A percentile compares a stretch with the other conserved stretches of the same genome.
Conservation (phyloP, 2,329 filamentous ascomycete species). For the Paracoccidioides lutzii region DNA sequence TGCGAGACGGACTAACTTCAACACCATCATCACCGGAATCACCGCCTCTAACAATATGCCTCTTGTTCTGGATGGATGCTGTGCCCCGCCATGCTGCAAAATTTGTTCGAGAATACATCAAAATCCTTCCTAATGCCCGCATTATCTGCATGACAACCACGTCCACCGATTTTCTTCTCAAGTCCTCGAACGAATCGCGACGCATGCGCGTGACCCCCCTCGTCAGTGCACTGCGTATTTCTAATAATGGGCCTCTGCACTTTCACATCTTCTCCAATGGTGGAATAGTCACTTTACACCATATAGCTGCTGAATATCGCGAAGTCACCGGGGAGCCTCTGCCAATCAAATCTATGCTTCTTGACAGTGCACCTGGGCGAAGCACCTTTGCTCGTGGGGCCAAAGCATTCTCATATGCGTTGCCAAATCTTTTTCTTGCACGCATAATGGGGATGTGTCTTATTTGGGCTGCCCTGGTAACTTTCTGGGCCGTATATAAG, state of each 20-base stretch:
- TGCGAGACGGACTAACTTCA: conserved; percentile 17
- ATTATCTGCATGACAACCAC: conserved; percentile 31
- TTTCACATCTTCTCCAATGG: conserved; percentile 42
- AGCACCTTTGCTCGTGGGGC: conserved; percentile 16
- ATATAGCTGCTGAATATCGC: conserved; percentile 29
- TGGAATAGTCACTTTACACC: conserved; percentile 28
- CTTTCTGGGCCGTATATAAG: conserved; percentile 11
- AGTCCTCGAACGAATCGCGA: conserved; percentile 14
- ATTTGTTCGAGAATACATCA: conserved; percentile 35
- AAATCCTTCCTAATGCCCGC: conserved; percentile 30
- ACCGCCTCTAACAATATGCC: conserved; percentile 26
- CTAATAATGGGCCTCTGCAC: conserved; percentile 20
- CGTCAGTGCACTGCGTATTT: conserved; percentile 21
- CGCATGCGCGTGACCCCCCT: conserved; percentile 22
- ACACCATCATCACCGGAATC: not conserved
- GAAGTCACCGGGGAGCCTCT: conserved; percentile 21
- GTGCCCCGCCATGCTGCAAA: conserved; percentile 32
- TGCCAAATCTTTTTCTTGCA: conserved; percentile 22
- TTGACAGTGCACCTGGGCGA: conserved; percentile 36
- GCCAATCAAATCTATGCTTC: conserved; percentile 29
- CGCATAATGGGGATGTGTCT: conserved; percentile 17
- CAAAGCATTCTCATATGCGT: conserved; percentile 24
- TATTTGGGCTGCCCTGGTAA: conserved; percentile 16
- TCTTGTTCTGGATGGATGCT: conserved; percentile 40
- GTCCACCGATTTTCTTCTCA: conserved; percentile 20